Base-by-base conservation (phyloP, 257 asterid genomes). In the Petrea volubilis region DNA sequence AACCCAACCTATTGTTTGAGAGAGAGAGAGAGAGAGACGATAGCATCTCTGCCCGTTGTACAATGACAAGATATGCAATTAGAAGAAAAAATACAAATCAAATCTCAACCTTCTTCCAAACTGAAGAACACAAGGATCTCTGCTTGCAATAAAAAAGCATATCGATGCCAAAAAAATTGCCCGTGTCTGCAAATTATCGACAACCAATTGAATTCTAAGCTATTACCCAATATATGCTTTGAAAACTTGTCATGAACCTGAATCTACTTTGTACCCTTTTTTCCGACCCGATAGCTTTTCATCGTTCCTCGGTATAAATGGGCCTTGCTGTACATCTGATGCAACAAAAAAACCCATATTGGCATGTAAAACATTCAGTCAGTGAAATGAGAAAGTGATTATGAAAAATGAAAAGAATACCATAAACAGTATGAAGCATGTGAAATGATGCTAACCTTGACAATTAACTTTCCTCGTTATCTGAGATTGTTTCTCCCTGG, bases 401-500 rank as follows among this genome's bases (percentile, higher is more conserved):
- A 11, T 5, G 5, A 13, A 28, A 21, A 40, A 11, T 9, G 7
- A 58, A 18, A 51, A 24, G 40, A 28, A 28, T 8, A 34, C 40
- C 9, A 7, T 6, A 20, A 24, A 34, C 3, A 24, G 33, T 10
- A 23, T 12, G 11, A n/a, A 43, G 66, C 53, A 65, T 59, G 57
- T 46, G 60, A 27, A 29, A 10, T 14, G 59, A 74, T 58, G 64
- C 27, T 70, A 20, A 74, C 82, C 75, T 64, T 38, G 71, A 80
- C 13, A 59, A 55, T 62, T 74, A 81, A 44, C 36, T 51, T 49
- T 50, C 77, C 41, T 71, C 74, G 2, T 57, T 57, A 51, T 75
- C 79, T 38, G 75, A 70, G 65, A 23, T 61, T 20, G 71, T 52
- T 46, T 64, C 60, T 24, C 53, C 61, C 47, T 70, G 69, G 67